Evolutionary conservation across 2,329 filamentous ascomycete species (phyloP).

Genomic region (Trichoderma harzianum): DNA sequence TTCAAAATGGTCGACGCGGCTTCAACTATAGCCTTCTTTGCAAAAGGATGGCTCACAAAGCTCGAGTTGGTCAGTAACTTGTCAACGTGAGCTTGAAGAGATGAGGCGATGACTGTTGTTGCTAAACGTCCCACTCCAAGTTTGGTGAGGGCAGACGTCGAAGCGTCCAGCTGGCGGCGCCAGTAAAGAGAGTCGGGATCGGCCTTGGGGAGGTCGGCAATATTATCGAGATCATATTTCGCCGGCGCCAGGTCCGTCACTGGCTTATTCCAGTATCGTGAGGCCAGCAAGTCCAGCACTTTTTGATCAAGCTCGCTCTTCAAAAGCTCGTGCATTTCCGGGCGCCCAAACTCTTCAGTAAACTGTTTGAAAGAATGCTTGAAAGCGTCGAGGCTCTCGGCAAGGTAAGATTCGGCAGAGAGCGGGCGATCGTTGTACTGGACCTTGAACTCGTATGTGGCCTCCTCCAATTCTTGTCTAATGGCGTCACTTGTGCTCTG

Average conservation of each 20-base stretch:
- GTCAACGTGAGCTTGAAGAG: conserved; percentile 83
- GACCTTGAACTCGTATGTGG: conserved; percentile 97
- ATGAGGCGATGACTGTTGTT: conserved; percentile 82
- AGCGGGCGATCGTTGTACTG: conserved; percentile 97
- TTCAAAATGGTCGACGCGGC: conserved; percentile 87
- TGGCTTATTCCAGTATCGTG: conserved; percentile 96
- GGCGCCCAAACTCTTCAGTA: conserved; percentile 81
- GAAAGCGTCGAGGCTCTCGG: conserved; percentile 91
- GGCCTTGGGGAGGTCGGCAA: conserved; percentile 78
- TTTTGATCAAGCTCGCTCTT: conserved; percentile 93
- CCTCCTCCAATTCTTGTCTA: conserved; percentile 90
- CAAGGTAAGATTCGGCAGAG: conserved; percentile 93
- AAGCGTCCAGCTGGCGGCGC: conserved; percentile 91
- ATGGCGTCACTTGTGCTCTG: conserved; percentile 89
- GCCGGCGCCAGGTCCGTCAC: conserved; percentile 73
- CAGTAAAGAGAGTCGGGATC: conserved; percentile 84
- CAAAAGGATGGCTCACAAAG: conserved; percentile 87
- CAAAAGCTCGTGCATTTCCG: conserved; percentile 82
- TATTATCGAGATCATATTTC: conserved; percentile 64
- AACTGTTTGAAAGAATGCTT: conserved; percentile 98
- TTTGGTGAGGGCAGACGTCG: conserved; percentile 85
- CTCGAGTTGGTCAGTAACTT: conserved; percentile 74
- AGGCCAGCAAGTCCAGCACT: conserved; percentile 86
- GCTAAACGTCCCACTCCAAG: conserved; percentile 89
- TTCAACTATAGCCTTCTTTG: conserved; percentile 86